Percentiles rank a stretch among this genome's conserved stretches.
Evolutionary conservation across 495 filamentous ascomycete species (phyloP).

Genomic region (Penicillium cinerascens): DNA sequence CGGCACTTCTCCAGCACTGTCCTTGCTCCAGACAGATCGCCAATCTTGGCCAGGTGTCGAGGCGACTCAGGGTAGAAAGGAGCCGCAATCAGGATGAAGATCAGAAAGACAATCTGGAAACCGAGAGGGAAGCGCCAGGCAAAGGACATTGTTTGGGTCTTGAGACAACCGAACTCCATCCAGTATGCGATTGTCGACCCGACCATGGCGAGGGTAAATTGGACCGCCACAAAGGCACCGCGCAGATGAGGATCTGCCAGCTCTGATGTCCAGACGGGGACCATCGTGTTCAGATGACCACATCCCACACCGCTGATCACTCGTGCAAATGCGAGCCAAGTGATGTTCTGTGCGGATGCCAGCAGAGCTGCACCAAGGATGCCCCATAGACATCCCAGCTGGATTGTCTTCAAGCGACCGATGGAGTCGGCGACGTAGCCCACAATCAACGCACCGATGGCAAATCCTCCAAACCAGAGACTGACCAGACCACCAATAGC

Average conservation of each 20-base stretch:
- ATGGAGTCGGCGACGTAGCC: slow-evolving; percentile 37
- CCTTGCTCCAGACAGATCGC: slow-evolving; percentile 44
- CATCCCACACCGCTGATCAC: slow-evolving; percentile 51
- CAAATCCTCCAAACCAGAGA: slow-evolving; percentile 28
- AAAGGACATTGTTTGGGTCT: slow-evolving; percentile 25
- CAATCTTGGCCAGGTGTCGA: slow-evolving; percentile 50
- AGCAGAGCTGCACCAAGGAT: slow-evolving; percentile 44
- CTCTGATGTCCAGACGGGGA: slow-evolving; percentile 44
- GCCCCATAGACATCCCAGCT: slow-evolving; percentile 44
- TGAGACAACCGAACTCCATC: slow-evolving; percentile 48
- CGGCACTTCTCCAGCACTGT: slow-evolving; percentile 21
- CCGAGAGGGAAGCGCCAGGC: slow-evolving; percentile 37
- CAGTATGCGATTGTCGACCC: slow-evolving; percentile 47
- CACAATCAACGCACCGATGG: slow-evolving; percentile 17
- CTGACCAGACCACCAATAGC: slow-evolving; percentile 25
- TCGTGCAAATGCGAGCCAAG: slow-evolving; percentile 46
- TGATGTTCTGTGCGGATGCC: slow-evolving; percentile 39
- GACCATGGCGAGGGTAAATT: slow-evolving; percentile 21
- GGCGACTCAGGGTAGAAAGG: slow-evolving; percentile 53
- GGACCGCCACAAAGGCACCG: slow-evolving; percentile 23
- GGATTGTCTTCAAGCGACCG: slow-evolving; percentile 46
- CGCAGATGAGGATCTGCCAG: slow-evolving; percentile 15
- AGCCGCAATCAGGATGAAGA: slow-evolving; percentile 14
- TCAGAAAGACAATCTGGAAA: slow-evolving; percentile 29
- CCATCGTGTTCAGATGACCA: slow-evolving; percentile 39